Conservation (phyloP, 805 yeast species). For the Candida methanosorbosa region DNA sequence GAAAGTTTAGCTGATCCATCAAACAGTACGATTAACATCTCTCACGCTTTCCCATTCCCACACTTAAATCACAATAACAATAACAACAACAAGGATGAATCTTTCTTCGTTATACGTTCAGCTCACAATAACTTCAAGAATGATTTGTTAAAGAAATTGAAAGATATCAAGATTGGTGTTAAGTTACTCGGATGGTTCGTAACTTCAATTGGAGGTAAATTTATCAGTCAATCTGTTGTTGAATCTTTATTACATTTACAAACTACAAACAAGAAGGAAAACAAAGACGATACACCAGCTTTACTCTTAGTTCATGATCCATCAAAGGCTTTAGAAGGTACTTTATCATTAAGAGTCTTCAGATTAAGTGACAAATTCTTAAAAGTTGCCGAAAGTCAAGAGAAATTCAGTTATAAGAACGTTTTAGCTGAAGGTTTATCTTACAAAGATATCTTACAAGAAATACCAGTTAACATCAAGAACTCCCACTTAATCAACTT, state of each 20-base stretch:
- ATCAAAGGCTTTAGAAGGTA: constrained; percentile 53
- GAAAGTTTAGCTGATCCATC: constrained; percentile 25
- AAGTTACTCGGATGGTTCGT: constrained; percentile 80
- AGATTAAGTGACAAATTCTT: constrained; percentile 59
- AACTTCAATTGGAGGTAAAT: constrained; percentile 59
- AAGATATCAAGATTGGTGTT: constrained; percentile 54
- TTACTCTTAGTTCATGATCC: constrained; percentile 58
- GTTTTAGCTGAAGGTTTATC: constrained; percentile 52
- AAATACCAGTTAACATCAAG: constrained; percentile 55
- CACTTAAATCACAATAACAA: constrained; percentile 28
- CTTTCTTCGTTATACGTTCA: constrained; percentile 37
- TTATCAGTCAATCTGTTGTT: constrained; percentile 54
- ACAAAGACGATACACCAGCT: constrained; percentile 29
- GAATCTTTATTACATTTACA: constrained; percentile 66
- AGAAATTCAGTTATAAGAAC: constrained; percentile 58
- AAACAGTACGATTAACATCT: constrained; percentile 36
- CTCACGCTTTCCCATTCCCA: constrained; percentile 67
- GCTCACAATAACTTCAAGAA: constrained; percentile 61
- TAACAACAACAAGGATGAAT: constrained; percentile 34
- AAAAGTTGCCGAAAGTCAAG: constrained; percentile 35
- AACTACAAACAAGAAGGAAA: constrained; percentile 16
- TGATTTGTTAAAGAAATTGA: constrained; percentile 55
- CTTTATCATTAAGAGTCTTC: constrained; percentile 57
- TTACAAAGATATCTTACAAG: constrained; percentile 61
- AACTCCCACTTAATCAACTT: constrained; percentile 55